Evolutionary conservation across 2,329 filamentous ascomycete species (phyloP).

Genomic region (Pseudocercospora fuligena): DNA sequence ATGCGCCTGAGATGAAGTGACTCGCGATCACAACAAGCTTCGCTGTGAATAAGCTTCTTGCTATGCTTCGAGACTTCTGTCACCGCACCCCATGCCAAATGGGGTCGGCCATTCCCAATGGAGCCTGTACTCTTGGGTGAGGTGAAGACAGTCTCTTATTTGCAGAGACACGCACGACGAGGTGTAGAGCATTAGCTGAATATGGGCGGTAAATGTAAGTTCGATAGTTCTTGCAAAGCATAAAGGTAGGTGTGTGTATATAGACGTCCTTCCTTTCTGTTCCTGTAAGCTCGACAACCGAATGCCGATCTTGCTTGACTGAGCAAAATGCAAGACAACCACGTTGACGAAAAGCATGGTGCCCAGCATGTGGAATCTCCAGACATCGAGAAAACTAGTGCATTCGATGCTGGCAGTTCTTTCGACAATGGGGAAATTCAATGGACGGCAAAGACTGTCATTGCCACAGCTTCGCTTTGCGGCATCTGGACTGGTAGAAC

Average conservation of each 20-base stretch:
- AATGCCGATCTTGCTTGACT: neutral
- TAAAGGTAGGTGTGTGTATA: neutral
- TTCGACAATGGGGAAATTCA: neutral
- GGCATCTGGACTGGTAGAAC: slow-evolving; percentile 11
- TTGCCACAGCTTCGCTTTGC: slow-evolving; percentile 15
- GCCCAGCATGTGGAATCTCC: neutral
- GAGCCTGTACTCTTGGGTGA: neutral
- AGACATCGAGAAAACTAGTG: neutral
- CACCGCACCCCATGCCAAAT: too few relatives aligned
- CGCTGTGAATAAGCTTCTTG: neutral
- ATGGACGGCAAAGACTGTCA: slow-evolving; percentile 8
- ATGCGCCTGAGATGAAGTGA: too few relatives aligned
- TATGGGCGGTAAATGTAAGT: neutral
- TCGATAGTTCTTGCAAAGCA: neutral
- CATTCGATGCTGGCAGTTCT: neutral
- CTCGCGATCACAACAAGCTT: neutral
- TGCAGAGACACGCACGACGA: neutral
- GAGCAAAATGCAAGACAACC: neutral
- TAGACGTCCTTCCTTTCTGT: neutral
- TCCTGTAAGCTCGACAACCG: too few relatives aligned
- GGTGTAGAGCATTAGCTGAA: neutral
- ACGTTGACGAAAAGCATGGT: neutral
- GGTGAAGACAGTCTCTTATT: neutral
- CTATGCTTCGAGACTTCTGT: neutral
- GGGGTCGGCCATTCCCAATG: neutral